Evolutionary conservation across 208 protist species (phyloP), one percentile per base, ranked within the genome.

Genomic region (Wallacemonas sp.): DNA sequence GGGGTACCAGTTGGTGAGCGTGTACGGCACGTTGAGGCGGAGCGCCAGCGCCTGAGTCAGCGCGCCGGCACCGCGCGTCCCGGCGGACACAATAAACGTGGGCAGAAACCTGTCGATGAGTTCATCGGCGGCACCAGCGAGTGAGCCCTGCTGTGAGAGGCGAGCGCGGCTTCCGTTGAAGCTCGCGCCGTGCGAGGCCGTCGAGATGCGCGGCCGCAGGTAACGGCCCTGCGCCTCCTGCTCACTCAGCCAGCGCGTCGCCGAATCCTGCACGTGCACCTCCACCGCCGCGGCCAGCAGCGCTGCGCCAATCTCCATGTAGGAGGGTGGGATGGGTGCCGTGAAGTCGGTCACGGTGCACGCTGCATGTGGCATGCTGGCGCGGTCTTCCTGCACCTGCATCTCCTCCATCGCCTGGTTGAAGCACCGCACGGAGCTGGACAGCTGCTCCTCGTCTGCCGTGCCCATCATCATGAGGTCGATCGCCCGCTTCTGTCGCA

Each of bases 1-100:
- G 5, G 70, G 76, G 70, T 81, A 81, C 70, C 76, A 81, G 71
- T 77, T 76, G 17, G 60, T 63, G 17, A 81, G 67, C 3, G 71
- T 68, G 57, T 74, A 81, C 16, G 69, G 47, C 16, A 77, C 27
- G 44, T 43, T 46, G 17, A 77, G 48, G 2, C 36, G 61, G 2
- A 64, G 65, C 0, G 76, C 63, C 3, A 77, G 61, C 2, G 64
- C 66, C 19, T 77, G 76, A 0, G 56, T 38, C 48, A 81, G 47
- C 32, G 70, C 64, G 23, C 76, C 76, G 8, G 48, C 33, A 16
- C 76, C 71, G 14, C 76, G 64, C 21, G 54, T 32, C 9, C 65
- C 76, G 14, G 62, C 48, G 2, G 76, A 76, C 11, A 76, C 70
- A 12, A 81, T 32, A 30, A 81, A 61, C 4, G 55, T 66, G 6